Evolutionary conservation across 2,329 filamentous ascomycete genomes (phyloP), one percentile per base, ranked within the genome.

Genomic region (Diaporthe caulivora): DNA sequence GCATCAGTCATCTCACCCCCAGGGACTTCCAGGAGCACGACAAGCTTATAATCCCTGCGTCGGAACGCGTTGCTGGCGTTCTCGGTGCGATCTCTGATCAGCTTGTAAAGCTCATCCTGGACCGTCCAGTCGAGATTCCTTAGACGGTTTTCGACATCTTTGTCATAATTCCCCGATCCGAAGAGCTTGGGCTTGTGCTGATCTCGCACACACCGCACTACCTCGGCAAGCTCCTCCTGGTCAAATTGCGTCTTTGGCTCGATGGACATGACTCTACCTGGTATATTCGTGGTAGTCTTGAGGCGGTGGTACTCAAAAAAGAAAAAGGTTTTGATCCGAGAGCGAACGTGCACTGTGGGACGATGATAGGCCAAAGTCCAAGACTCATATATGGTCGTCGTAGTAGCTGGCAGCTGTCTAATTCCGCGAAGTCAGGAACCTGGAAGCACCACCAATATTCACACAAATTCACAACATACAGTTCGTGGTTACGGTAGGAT

Each of bases 71-170:
- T 75, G 57, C 74, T 77, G 54, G 74, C 72, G 74, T 75, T 78
- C 73, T 75, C 70, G 37, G 68, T 65, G 17, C 76, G 75, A 54
- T 78, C 77, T 29, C 72, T 72, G 17, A 78, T 44, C 62, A 78
- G 60, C 57, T 77, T 76, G 24, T 76, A 75, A 15, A 78, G 74
- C 74, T 78, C 77, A 34, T 78, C 76, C 69, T 78, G 77, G 21
- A 78, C 75, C 49, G 72, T 70, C 77, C 77, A 77, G 34, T 77
- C 77, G 26, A 77, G 72, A 21, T n/a, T 65, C 21, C 76, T 71
- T 15, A 78, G 53, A 13, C 77, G 62, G 26, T 1, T 9, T 37
- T 77, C 75, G 34, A 78, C 42, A 4, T 76, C 77, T 2, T 49
- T 40, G 10, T 74, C 57, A 53, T 76, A 74, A 37, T 26, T 37